Evolutionary conservation across 192 early-diverging fungal species (phyloP).

Genomic region (Backusella australiensis): DNA sequence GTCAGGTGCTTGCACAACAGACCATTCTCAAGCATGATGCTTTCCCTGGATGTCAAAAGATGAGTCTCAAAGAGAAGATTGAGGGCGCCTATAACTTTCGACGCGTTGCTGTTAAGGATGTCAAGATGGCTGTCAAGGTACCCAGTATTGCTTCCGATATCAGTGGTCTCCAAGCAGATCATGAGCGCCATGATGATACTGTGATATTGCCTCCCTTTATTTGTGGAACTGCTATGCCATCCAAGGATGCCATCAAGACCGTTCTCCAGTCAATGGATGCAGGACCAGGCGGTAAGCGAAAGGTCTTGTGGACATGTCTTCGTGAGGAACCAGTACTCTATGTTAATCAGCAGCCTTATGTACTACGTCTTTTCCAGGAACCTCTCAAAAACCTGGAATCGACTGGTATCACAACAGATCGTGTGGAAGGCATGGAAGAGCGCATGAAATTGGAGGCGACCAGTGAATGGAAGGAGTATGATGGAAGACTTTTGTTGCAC

Average conservation of each 20-base stretch:
- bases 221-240: slow-evolving; percentile 64
- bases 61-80: slow-evolving; percentile 55
- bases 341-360: slow-evolving; percentile 57
- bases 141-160: neutral
- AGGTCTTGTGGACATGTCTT: slow-evolving; percentile 58
- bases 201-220: slow-evolving; percentile 35
- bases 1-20: slow-evolving; percentile 52
- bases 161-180: slow-evolving; percentile 23
- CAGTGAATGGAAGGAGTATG: slow-evolving; percentile 47
- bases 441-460: slow-evolving; percentile 58
- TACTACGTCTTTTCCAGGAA: slow-evolving; percentile 56
- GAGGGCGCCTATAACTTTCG: slow-evolving; percentile 63
- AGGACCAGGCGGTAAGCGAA: slow-evolving; percentile 41
- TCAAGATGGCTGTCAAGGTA: slow-evolving; percentile 22
- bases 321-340: slow-evolving; percentile 68
- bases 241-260: slow-evolving; percentile 52
- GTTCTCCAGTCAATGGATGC: slow-evolving; percentile 48
- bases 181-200: slow-evolving; percentile 16
- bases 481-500: slow-evolving; percentile 54
- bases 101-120: slow-evolving; percentile 38
- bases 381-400: slow-evolving; percentile 65
- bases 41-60: slow-evolving; percentile 64
- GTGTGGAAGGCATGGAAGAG: slow-evolving; percentile 63
- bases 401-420: slow-evolving; percentile 59
- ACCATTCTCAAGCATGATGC: slow-evolving; percentile 65